Percentiles rank a stretch among this genome's conserved stretches.
These are phyloP conservation scores for Mytilinidion resinicola DNA, from an alignment of 495 filamentous ascomycete genomes.

Conservation along the genomic window DNA sequence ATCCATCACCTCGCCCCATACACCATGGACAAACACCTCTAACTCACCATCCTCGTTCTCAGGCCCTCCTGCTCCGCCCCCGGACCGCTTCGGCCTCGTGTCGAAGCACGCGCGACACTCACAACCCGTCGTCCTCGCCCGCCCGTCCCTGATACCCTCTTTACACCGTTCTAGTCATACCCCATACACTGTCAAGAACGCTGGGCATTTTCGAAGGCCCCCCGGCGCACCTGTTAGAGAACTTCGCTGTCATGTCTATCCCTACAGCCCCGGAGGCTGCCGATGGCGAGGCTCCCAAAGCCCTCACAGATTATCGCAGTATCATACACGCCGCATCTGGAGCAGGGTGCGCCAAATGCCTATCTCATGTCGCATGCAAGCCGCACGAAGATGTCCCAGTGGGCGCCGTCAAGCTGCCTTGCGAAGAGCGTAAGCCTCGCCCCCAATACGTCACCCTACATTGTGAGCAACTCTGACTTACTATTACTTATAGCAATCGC, in stretches of 20 bases:
- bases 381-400: slow-evolving; percentile 1
- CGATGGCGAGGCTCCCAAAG: neutral
- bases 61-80: slow-evolving; percentile 15
- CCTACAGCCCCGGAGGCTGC: neutral
- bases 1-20: no score
- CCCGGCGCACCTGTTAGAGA: neutral
- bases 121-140: neutral
- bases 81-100: neutral
- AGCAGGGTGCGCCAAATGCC: neutral
- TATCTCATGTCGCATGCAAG: slow-evolving; percentile 3
- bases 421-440: neutral
- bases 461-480: neutral
- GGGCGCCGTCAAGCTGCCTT: neutral
- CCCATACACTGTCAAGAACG: neutral
- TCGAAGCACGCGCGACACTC: neutral
- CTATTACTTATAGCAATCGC: neutral
- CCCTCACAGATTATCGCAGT: neutral
- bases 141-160: neutral
- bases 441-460: neutral
- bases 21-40: no score
- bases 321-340: neutral
- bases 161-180: neutral
- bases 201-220: no score
- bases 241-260: neutral
- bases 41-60: neutral